phyloP scores from a whole-genome alignment of 2,329 filamentous ascomycete species.

The Curvularia eragrostidis region DNA sequence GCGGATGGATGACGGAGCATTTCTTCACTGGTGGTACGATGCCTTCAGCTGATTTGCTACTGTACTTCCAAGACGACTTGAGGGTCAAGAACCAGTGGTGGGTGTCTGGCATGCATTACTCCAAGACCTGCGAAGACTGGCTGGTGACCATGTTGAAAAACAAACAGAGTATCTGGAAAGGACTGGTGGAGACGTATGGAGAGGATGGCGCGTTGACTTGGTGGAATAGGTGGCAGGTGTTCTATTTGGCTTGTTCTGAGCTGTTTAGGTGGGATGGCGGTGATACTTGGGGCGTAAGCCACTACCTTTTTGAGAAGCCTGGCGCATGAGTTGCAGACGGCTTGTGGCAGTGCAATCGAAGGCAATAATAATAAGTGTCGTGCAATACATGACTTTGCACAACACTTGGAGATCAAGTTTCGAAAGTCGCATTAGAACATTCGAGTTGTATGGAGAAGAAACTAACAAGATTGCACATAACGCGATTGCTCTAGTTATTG shows the following conservation, averaged over 20 bases:
- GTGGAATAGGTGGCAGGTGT: constrained; percentile 76
- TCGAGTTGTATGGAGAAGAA: neutral
- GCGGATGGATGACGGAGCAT: constrained; percentile 75
- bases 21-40: constrained; percentile 79
- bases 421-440: neutral
- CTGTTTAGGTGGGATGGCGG: constrained; percentile 70
- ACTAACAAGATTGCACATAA: neutral
- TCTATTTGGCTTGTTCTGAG: constrained; percentile 74
- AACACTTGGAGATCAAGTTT: neutral
- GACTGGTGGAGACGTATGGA: constrained; percentile 70
- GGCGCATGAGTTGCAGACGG: neutral
- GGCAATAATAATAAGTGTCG: neutral
- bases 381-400: neutral
- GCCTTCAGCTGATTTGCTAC: constrained; percentile 70
- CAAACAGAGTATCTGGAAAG: constrained; percentile 68
- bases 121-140: constrained; percentile 75
- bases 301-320: constrained; percentile 71
- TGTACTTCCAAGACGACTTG: constrained; percentile 71
- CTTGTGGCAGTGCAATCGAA: neutral
- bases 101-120: constrained; percentile 72
- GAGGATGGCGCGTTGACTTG: constrained; percentile 65
- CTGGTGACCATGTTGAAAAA: constrained; percentile 65
- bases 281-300: constrained; percentile 71
- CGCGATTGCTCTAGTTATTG: constrained; percentile 1
- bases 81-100: constrained; percentile 70